phyloP scores from a whole-genome alignment of 371 early-diverging fungal genomes.

The Circinella minor region DNA sequence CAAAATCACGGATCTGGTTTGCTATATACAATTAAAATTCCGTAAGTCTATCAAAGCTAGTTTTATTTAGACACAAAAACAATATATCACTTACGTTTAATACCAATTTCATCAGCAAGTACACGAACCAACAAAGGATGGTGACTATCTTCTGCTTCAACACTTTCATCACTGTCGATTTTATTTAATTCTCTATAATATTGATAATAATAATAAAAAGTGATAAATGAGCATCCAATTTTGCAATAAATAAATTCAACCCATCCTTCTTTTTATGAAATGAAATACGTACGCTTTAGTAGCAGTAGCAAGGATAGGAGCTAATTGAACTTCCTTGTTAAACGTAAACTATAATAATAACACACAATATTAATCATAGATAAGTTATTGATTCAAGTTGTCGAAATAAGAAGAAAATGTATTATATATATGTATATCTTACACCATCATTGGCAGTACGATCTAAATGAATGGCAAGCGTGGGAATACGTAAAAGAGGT shows the following conservation, averaged over 20 bases:
- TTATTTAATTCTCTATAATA: slow-evolving; percentile 28
- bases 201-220: not conserved
- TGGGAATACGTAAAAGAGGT: slow-evolving; percentile 94
- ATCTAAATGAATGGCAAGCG: slow-evolving; percentile 96
- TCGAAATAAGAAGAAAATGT: too few species aligned
- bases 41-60: not conserved
- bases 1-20: slow-evolving; percentile 88
- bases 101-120: slow-evolving; percentile 75
- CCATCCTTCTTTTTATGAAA: not conserved
- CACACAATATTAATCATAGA: not conserved
- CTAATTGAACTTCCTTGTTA: slow-evolving; percentile 94
- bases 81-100: slow-evolving; percentile 55
- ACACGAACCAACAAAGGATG: slow-evolving; percentile 74
- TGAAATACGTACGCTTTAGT: slow-evolving; percentile 61
- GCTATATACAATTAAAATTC: slow-evolving; percentile 35
- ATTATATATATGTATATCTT: not conserved
- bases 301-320: slow-evolving; percentile 86
- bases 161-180: slow-evolving; percentile 17
- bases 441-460: slow-evolving; percentile 65
- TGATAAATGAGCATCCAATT: too few species aligned
- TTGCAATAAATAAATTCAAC: not conserved
- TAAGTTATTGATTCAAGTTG: too few species aligned
- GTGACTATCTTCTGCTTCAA: slow-evolving; percentile 62
- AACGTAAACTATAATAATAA: slow-evolving; percentile 71
- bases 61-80: not conserved